A percentile compares a stretch with the other conserved stretches of the same genome.
Evolutionary conservation across 306 rosid genomes (phyloP).

Genomic region (Quercus ilex): DNA sequence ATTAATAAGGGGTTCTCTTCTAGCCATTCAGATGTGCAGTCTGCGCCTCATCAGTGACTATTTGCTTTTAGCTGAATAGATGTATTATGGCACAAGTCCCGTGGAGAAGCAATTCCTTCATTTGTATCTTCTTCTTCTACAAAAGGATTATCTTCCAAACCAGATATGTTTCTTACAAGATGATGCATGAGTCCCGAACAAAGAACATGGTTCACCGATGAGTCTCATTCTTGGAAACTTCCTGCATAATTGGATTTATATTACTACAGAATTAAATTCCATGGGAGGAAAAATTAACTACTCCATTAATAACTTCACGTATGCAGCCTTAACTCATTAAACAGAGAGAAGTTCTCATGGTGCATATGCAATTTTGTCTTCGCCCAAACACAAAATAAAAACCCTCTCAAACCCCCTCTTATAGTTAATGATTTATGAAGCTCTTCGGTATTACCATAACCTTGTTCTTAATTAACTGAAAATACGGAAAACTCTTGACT

Average conservation of each 20-base stretch:
- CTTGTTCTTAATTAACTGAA: background rate
- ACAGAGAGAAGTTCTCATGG: background rate
- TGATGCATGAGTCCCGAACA: slow-evolving; percentile 7
- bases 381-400: background rate
- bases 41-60: slow-evolving; percentile 20
- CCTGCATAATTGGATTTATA: slow-evolving; percentile 37
- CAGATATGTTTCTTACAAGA: slow-evolving; percentile 5
- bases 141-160: slow-evolving; percentile 10
- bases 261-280: background rate
- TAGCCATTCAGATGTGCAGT: slow-evolving; percentile 4
- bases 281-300: background rate
- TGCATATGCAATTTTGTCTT: background rate
- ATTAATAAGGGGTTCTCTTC: background rate
- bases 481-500: background rate
- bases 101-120: slow-evolving; percentile 17
- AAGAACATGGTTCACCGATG: slow-evolving; percentile 12
- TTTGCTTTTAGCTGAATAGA: slow-evolving; percentile 15
- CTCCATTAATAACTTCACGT: background rate
- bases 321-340: background rate
- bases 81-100: slow-evolving; percentile 17
- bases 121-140: slow-evolving; percentile 24
- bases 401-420: background rate
- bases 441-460: background rate
- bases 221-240: slow-evolving; percentile 40
- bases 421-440: background rate